These are phyloP conservation scores for Discostella stelligera DNA, from an alignment of 352 stramenopile genomes.

Conservation along the genomic window DNA sequence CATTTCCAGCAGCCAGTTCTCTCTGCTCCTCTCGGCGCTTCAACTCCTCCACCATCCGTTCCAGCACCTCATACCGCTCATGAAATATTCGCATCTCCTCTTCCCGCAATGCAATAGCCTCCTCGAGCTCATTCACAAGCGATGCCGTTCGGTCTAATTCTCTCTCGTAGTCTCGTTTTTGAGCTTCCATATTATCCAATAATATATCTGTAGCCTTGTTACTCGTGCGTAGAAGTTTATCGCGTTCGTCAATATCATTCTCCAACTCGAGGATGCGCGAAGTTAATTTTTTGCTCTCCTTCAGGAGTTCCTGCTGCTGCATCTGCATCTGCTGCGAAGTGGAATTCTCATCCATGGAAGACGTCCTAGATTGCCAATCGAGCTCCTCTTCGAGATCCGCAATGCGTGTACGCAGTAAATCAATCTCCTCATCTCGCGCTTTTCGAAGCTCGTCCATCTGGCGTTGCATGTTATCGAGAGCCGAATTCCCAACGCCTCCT, in stretches of 20 bases:
- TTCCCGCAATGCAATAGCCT: constrained; percentile 36
- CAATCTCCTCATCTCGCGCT: constrained; percentile 33
- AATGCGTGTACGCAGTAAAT: constrained; percentile 42
- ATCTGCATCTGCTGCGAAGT: constrained; percentile 16
- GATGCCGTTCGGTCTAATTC: constrained; percentile 38
- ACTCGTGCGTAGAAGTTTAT: constrained; percentile 36
- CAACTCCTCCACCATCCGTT: constrained; percentile 34
- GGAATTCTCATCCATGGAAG: constrained; percentile 8
- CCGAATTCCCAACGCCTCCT: constrained; percentile 14
- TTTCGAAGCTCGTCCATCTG: constrained; percentile 39
- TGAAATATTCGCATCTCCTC: constrained; percentile 41
- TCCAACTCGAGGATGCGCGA: constrained; percentile 35
- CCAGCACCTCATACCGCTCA: constrained; percentile 29
- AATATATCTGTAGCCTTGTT: constrained; percentile 58
- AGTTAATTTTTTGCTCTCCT: constrained; percentile 20
- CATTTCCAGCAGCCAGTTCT: constrained; percentile 3
- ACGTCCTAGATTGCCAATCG: constrained; percentile 11
- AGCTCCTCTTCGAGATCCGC: constrained; percentile 43
- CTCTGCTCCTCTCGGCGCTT: constrained; percentile 26
- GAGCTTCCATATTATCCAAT: constrained; percentile 46
- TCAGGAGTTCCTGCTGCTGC: constrained; percentile 15
- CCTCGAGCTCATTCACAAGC: constrained; percentile 47
- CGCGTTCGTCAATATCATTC: constrained; percentile 43
- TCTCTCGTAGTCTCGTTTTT: constrained; percentile 47
- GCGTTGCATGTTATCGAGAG: background rate